Base-by-base conservation (phyloP, 805 yeast species). In the Starmerella vaccinii region DNA sequence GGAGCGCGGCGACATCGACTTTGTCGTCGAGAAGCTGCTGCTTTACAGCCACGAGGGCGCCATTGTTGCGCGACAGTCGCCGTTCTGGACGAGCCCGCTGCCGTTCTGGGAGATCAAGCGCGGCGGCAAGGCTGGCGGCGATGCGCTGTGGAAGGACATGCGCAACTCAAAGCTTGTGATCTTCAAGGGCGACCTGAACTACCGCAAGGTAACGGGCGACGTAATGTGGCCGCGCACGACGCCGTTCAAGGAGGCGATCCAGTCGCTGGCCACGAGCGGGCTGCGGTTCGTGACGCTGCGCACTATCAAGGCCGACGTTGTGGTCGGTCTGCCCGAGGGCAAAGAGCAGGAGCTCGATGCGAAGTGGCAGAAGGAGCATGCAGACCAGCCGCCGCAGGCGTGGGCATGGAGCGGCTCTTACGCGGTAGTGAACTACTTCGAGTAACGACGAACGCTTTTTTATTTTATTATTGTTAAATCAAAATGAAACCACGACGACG, bases 291-390 rank as follows among this genome's bases (percentile, higher is more conserved):
- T 87, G 52, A 77, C 94, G 30, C 74, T 92, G 60, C 80, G 99
- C 71, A 92, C 97, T 2, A 82, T 95, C 66, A 92, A 92, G 68
- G 97, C 97, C 1, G 98, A 92, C 64, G 97, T 89, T 6, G 81
- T 84, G 49, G 96, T 85, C 37, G 97, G 95, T 1, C 75, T 92
- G 56, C 52, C 63, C 24, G 74, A 71, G 35, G 96, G 95, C 3
- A 68, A 77, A 38, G 84, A 84, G 57, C 88, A 82, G 59, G 73
- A 78, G 61, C 73, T 90, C 56, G 73, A 77, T 41, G 66, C 74
- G 51, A 67, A 69, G 39, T 89, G 85, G 84, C 76, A 48, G 13
- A 57, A 71, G 61, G 64, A 62, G 16, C 68, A 68, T 62, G 81
- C 84, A 0, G 78, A 82, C 54, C 81, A 81, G 52, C 65, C 71